These are phyloP conservation scores for Penicillium turbatum DNA, from an alignment of 495 filamentous ascomycete genomes.

Conservation along the genomic window DNA sequence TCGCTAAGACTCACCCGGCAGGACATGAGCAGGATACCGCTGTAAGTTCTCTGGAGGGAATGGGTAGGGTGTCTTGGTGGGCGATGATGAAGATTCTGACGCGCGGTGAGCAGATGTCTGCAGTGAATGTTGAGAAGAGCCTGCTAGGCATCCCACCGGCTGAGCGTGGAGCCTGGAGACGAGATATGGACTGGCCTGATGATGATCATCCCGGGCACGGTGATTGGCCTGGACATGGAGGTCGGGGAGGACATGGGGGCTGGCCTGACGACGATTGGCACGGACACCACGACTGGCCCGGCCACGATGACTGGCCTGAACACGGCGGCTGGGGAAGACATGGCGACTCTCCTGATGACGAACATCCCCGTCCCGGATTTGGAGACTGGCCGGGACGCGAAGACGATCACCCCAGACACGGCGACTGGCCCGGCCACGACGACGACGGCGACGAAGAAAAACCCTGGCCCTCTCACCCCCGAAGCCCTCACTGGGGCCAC, in stretches of 20 bases:
- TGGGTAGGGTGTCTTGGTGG: neutral
- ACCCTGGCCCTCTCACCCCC: neutral
- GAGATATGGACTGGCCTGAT: neutral
- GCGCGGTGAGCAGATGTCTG: neutral
- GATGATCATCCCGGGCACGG: neutral
- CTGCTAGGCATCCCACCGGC: neutral
- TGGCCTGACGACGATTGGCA: neutral
- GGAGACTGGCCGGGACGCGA: neutral
- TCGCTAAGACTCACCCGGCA: neutral
- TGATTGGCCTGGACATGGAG: neutral
- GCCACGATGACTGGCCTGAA: neutral
- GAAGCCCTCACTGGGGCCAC: neutral
- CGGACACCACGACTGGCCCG: neutral
- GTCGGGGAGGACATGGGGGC: neutral
- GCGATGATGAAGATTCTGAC: neutral
- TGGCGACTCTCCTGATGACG: too few species aligned
- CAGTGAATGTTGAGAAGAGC: neutral
- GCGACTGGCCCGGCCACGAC: neutral
- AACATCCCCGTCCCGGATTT: too few species aligned
- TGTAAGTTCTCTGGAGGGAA: neutral
- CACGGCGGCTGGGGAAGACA: neutral
- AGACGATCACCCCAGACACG: neutral
- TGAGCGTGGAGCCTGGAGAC: neutral
- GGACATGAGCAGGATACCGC: neutral
- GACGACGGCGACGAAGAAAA: neutral